Conservation (phyloP, 768 basidiomycete genomes). For the Naganishia onofrii region DNA sequence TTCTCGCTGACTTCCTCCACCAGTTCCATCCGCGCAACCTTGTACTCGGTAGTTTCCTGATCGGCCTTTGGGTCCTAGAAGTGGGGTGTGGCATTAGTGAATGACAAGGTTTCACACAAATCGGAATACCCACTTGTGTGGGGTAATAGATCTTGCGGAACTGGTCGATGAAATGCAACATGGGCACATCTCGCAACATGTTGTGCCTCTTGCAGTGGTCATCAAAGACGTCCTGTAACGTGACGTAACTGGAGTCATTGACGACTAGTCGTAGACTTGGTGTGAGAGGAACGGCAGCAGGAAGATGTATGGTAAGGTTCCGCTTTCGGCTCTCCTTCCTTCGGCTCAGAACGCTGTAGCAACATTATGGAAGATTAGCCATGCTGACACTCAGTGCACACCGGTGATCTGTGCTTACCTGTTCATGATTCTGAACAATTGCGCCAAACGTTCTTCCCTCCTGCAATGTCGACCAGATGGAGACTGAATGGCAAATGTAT, state of each 20-base stretch:
- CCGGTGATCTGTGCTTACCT: no score
- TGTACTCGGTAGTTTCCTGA: conserved; percentile 56
- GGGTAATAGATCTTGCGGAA: conserved; percentile 55
- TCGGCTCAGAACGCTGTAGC: conserved; percentile 64
- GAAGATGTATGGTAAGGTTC: conserved; percentile 86
- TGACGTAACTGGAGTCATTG: conserved; percentile 85
- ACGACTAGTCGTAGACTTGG: conserved; percentile 81
- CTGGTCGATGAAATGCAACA: conserved; percentile 80
- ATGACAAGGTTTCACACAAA: neutral
- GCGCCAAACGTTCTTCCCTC: conserved; percentile 86
- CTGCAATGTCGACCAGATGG: conserved; percentile 80
- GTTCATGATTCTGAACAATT: conserved; percentile 91
- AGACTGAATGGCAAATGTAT: conserved; percentile 85
- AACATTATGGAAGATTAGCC: no score
- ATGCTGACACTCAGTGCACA: no score
- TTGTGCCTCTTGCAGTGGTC: conserved; percentile 73
- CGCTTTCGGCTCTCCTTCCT: conserved; percentile 92
- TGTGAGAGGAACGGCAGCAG: conserved; percentile 73
- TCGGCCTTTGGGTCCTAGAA: conserved; percentile 21
- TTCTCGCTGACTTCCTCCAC: conserved; percentile 83
- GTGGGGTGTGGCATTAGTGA: neutral
- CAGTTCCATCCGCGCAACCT: conserved; percentile 62
- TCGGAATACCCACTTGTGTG: conserved; percentile 8
- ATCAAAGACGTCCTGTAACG: conserved; percentile 91
- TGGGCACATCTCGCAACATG: conserved; percentile 80